Conservation (phyloP, 352 stramenopile genomes). For the Aphanomyces cochlioides region DNA sequence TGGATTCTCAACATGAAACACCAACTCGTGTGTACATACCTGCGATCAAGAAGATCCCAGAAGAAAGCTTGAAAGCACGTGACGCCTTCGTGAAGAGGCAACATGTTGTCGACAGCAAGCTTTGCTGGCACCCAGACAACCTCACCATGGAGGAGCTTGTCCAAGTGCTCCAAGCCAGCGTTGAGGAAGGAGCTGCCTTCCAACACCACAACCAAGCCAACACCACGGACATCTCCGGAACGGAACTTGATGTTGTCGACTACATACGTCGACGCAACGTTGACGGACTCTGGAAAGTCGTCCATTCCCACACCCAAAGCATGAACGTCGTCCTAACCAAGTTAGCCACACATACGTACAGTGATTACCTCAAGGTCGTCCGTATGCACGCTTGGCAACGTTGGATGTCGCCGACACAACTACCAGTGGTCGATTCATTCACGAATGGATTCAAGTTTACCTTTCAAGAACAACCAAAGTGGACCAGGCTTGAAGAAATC, state of each 20-base stretch:
- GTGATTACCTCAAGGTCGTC: too few species aligned
- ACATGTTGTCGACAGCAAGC: not conserved
- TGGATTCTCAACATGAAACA: not conserved
- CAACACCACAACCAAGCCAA: not conserved
- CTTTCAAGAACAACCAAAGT: too few species aligned
- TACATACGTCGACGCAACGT: too few species aligned
- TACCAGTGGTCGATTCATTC: too few species aligned
- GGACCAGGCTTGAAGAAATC: not conserved
- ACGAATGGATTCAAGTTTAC: too few species aligned
- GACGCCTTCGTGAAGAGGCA: not conserved
- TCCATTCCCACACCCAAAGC: too few species aligned
- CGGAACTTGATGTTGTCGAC: too few species aligned
- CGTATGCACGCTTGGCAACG: too few species aligned
- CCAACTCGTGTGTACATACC: not conserved
- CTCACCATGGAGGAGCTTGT: not conserved
- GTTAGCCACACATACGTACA: too few species aligned
- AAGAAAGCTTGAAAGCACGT: not conserved
- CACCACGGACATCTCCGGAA: not conserved
- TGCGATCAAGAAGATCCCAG: not conserved
- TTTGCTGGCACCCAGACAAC: conserved; percentile 13
- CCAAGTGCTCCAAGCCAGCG: not conserved
- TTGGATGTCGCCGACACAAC: too few species aligned
- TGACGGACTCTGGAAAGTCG: too few species aligned
- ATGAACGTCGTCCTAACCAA: too few species aligned
- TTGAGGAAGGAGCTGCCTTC: not conserved